Conservation (phyloP, 2,329 filamentous ascomycete species). For the Fusarium dimerum region DNA sequence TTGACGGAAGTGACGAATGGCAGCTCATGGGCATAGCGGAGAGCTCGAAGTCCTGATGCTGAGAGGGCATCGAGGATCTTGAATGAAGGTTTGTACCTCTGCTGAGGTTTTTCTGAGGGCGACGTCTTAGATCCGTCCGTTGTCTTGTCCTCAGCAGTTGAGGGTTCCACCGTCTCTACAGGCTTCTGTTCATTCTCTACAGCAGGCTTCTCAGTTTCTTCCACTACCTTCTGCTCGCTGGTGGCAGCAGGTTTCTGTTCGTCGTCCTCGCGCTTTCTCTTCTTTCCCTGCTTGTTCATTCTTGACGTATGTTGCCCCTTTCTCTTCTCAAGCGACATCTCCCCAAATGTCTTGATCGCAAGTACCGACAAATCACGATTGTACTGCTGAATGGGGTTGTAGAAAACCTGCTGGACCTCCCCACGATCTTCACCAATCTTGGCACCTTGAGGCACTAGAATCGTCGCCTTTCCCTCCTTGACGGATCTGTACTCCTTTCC, state of each 20-base stretch:
- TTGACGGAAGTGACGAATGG: constrained; percentile 80
- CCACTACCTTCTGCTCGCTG: constrained; percentile 6
- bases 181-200: constrained; percentile 14
- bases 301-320: constrained; percentile 44
- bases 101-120: constrained; percentile 16
- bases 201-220: constrained; percentile 11
- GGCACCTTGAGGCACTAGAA: constrained; percentile 52
- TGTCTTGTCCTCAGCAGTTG: constrained; percentile 11
- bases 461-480: constrained; percentile 58
- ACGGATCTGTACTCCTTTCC: constrained; percentile 54
- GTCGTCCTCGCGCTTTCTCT: constrained; percentile 48
- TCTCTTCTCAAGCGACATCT: constrained; percentile 57
- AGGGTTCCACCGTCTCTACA: constrained; percentile 6
- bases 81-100: constrained; percentile 53
- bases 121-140: constrained; percentile 11
- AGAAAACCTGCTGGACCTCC: constrained; percentile 81
- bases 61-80: constrained; percentile 94
- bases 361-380: constrained; percentile 94
- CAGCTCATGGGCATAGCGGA: constrained; percentile 90
- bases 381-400: constrained; percentile 99
- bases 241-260: constrained; percentile 27
- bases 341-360: constrained; percentile 85
- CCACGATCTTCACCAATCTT: constrained; percentile 53
- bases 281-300: constrained; percentile 43
- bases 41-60: constrained; percentile 84